Base-by-base conservation (phyloP, 1,139 yeast genomes). In the Pichia cactophila region DNA sequence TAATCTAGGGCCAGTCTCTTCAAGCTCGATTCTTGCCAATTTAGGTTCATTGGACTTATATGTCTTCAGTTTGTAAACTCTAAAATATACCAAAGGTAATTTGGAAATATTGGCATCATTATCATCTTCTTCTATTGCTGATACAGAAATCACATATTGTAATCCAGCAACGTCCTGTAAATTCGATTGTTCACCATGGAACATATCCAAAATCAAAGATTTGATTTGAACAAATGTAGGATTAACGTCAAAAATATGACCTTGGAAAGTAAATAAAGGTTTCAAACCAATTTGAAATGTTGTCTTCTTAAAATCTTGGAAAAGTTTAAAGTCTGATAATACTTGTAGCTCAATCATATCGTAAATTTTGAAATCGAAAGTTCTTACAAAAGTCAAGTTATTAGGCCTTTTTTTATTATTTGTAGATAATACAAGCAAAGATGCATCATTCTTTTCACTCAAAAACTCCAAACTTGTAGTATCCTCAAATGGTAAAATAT, bases 1-100 rank as follows among this genome's bases (percentile, higher is more conserved):
- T 52, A 94, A 76, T 60, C 98, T 78, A 50, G 99, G 99, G 1
- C 99, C 99, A 58, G 88, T 84, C 69, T 92, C 99, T 54, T 86
- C 95, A 47, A 92, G 72, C 69, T 92, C 98, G 33, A 92, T 90
- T 65, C 98, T 78, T 49, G 98, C 98, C 49, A 88, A 75, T 65
- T 86, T 88, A 62, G 92, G 95, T 45, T 88, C 92, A 33, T 69
- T 66, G 55, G 90, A 82, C 65, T 77, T 81, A 67, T 69, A 84
- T 4, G 97, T 82, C 65, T 84, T 86, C 59, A 94, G 71, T 62
- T 84, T 81, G 68, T 92, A 92, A 28, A 89, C 97, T 69, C 99
- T 80, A 76, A 92, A 90, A 63, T 88, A 78, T 43, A 94, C 85
- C 50, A 77, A 69, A 14, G 98, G 97, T 56, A 89, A 74, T 43